Evolutionary conservation across 2,329 filamentous ascomycete species (phyloP).

Genomic region (Hymenoscyphus fructigenus): DNA sequence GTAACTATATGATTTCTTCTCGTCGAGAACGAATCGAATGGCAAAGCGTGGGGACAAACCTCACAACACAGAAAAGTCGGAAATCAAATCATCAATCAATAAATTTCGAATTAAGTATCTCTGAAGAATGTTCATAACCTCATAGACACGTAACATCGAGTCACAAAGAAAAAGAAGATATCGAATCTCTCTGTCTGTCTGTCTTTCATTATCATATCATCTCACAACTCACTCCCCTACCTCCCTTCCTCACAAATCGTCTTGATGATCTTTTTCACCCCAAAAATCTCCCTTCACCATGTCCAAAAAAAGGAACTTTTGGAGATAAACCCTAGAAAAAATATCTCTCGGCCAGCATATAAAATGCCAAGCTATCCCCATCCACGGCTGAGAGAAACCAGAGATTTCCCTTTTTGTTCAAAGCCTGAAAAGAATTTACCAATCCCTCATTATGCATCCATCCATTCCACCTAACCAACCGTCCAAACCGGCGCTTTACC

Average conservation of each 20-base stretch:
- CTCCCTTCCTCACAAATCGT: not conserved
- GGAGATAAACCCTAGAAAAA: not conserved
- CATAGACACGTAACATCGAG: constrained; percentile 10
- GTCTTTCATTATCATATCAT: not conserved
- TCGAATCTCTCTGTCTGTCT: constrained; percentile 2
- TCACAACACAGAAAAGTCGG: too few relatives aligned
- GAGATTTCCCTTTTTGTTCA: not conserved
- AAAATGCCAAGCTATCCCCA: not conserved
- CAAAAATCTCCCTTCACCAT: not conserved
- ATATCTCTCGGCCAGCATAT: constrained; percentile 3
- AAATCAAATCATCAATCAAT: too few relatives aligned
- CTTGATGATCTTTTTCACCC: not conserved
- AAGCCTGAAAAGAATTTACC: not conserved
- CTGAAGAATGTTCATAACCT: constrained; percentile 17
- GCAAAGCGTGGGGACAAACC: too few relatives aligned
- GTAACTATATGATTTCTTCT: too few relatives aligned
- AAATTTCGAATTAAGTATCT: constrained; percentile 11
- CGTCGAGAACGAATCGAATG: too few relatives aligned
- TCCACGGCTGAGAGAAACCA: not conserved
- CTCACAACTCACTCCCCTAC: not conserved
- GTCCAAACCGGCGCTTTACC: constrained; percentile 75
- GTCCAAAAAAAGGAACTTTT: not conserved
- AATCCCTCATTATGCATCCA: constrained; percentile 7
- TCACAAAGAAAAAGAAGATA: not conserved
- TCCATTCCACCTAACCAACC: constrained; percentile 37